Evolutionary conservation across 164 flowering plant genomes (phyloP), one percentile per base, ranked within the genome.

Genomic region (Tetracentron sinense): DNA sequence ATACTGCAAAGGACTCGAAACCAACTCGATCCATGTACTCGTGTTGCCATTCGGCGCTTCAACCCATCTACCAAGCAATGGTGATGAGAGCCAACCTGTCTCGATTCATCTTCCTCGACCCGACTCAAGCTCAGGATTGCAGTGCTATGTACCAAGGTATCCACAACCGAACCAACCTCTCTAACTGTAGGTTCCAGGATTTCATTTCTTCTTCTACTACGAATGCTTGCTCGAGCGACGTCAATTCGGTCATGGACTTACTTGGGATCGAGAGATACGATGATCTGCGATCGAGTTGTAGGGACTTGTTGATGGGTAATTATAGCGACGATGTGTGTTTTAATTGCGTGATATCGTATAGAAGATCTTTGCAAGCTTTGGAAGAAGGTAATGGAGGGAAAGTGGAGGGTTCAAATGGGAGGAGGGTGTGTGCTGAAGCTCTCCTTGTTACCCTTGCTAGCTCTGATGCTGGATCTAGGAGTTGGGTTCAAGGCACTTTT

Each of bases 381-480:
- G 38, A 49, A 53, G 51, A 54, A n/a, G 64, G 42, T 11, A 20
- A 59, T 44, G 56, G 49, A 29, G 58, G 56, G 0, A 42, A 47
- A 16, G 42, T n/a, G 11, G 49, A 42, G 21, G 57, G n/a, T 2
- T 27, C 23, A 12, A 35, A 16, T 47, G 54, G 33, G 48, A 47
- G 33, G 48, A 47, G 44, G 17, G 61, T 61, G 15, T 72, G 75
- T 55, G 52, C 58, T 29, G 72, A 68, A 51, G 69, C 72, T 22
- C 61, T 72, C 29, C 75, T 72, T 35, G 65, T 72, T 54, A 60
- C 54, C 58, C 65, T 72, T 59, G 75, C 75, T 28, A 72, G 72
- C 75, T 53, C 65, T 27, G 68, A 72, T 35, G 57, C 38, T 8
- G 48, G 50, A 17, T 72, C 72, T 19, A 2, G 16, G 50, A 51